These are phyloP conservation scores for Xerocomus spinulosus DNA, from an alignment of 768 basidiomycete genomes.

Conservation along the genomic window DNA sequence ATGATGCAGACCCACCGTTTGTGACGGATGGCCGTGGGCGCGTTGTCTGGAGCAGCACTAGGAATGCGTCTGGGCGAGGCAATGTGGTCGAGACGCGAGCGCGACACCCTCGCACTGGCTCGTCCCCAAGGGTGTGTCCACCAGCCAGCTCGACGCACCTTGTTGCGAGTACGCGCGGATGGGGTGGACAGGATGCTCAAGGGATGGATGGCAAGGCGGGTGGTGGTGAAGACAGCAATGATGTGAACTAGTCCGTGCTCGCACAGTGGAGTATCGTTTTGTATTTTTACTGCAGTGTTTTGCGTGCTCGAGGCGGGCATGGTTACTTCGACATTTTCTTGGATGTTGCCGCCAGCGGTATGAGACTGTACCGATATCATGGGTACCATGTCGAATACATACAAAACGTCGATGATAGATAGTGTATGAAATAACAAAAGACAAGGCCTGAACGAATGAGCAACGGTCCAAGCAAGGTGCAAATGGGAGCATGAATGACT, in stretches of 20 bases:
- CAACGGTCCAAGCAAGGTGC: too few species aligned
- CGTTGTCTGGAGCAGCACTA: slow-evolving; percentile 44
- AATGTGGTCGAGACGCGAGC: slow-evolving; percentile 17
- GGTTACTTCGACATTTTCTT: too few species aligned
- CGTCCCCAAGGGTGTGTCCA: slow-evolving; percentile 19
- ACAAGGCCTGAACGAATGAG: too few species aligned
- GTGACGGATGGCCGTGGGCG: slow-evolving; percentile 63
- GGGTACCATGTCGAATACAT: too few species aligned
- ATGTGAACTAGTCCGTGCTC: slow-evolving; percentile 9
- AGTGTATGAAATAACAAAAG: too few species aligned
- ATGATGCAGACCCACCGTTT: slow-evolving; percentile 46
- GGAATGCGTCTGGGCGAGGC: slow-evolving; percentile 17
- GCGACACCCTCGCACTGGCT: slow-evolving; percentile 20
- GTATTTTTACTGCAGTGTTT: slow-evolving; percentile 15
- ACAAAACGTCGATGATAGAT: too few species aligned
- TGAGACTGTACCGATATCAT: too few species aligned
- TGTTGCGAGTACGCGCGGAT: slow-evolving; percentile 14
- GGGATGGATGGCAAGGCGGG: slow-evolving; percentile 16
- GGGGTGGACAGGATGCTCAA: slow-evolving; percentile 20
- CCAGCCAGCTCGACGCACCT: slow-evolving; percentile 7
- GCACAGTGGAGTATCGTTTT: background rate
- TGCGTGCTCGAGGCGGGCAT: too few species aligned
- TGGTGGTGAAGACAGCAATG: slow-evolving; percentile 10
- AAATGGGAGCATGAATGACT: too few species aligned
- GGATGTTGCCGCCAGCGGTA: too few species aligned